Base-by-base conservation (phyloP, 805 yeast species). In the Saccharomyces mikatae region DNA sequence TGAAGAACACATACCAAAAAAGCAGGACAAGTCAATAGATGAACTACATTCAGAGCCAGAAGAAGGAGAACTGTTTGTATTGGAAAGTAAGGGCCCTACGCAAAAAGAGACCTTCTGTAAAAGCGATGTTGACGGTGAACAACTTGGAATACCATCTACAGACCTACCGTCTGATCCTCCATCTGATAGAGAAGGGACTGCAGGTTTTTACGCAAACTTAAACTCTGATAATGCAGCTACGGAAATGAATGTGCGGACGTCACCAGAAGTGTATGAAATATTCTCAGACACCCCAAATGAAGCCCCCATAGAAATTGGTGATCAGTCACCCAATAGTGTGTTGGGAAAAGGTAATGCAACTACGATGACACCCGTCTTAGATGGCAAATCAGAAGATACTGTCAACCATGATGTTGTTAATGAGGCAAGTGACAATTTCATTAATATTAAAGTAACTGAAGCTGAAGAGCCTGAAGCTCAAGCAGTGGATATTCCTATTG, bases 161-260 rank as follows among this genome's bases (percentile, higher is more conserved):
- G 48, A 52, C 14, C 36, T 52, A 24, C 54, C 28, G 6, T 51
- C 56, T 8, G 56, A 54, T 41, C 56, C 56, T 22, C 56, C 56
- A n/a, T 50, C 56, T 41, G 54, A 52, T 6, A 29, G 13, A 4
- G 31, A 28, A 49, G 51, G 21, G 22, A 17, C 13, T 3, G 6
- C 24, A 17, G 44, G 3, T 36, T 21, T 11, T 17, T 6, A 36
- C 6, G 6, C 22, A 10, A n/a, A 36, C 17, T 17, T 11, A n/a
- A 36, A 36, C 6, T n/a, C 24, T 13, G 24, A 36, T 1, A 36
- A 17, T 17, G 9, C 4, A 8, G 2, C 22, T 8, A 11, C 11
- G 17, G 44, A 17, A 17, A 17, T 2, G 22, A 8, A 17, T 17
- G 22, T 11, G 22, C 22, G 11, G 8, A 21, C 24, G 1, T 36